Percentiles rank a stretch among this genome's conserved stretches.
These are phyloP conservation scores for Salix koriyanagi DNA, from an alignment of 345 rosid genomes.

Conservation along the genomic window DNA sequence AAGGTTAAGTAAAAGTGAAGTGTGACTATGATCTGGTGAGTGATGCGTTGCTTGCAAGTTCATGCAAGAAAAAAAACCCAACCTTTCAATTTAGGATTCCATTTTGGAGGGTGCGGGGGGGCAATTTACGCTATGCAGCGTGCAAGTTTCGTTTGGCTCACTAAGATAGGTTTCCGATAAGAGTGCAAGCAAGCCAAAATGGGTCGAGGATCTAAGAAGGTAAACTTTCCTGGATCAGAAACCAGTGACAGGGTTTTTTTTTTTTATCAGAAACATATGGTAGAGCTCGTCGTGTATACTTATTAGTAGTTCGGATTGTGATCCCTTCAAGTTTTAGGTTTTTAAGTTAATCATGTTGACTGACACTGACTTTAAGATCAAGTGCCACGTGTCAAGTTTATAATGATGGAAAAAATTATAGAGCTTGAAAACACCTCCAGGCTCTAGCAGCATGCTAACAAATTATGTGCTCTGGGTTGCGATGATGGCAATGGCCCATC, in stretches of 20 bases:
- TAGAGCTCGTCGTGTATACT: not conserved
- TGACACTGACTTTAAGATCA: not conserved
- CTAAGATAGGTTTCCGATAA: not conserved
- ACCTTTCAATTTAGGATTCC: slow-evolving; percentile 2
- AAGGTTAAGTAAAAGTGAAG: not conserved
- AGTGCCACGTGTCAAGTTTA: not conserved
- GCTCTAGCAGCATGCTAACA: not conserved
- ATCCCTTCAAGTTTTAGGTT: no score
- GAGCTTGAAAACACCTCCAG: not conserved
- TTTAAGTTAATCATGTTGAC: not conserved
- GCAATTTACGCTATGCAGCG: slow-evolving; percentile 38
- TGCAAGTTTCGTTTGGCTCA: slow-evolving; percentile 31
- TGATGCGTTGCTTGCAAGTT: slow-evolving; percentile 55
- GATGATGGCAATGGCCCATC: not conserved
- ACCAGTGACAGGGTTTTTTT: not conserved
- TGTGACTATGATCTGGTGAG: not conserved
- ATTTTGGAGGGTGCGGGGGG: slow-evolving; percentile 11
- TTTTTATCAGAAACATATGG: no score
- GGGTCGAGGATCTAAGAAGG: not conserved
- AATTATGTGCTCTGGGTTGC: not conserved
- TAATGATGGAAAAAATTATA: not conserved
- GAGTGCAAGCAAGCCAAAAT: not conserved
- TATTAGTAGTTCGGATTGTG: not conserved
- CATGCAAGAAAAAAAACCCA: not conserved
- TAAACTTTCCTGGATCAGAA: not conserved